Evolutionary conservation across 352 stramenopile genomes (phyloP).

Genomic region (Blastocystis sp.): DNA sequence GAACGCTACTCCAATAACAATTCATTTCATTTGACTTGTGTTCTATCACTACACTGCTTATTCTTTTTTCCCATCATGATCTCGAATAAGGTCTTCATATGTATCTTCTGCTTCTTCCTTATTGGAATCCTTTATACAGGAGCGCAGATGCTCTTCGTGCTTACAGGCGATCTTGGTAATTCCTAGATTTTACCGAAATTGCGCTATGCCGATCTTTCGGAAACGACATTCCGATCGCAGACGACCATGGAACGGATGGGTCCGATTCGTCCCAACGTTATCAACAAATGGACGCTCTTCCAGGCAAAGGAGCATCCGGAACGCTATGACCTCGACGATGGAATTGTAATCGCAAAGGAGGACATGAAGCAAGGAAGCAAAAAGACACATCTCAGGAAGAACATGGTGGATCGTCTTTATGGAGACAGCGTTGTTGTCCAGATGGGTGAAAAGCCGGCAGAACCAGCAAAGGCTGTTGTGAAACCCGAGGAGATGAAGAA

Average conservation of each 20-base stretch:
- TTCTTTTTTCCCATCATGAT: slow-evolving; percentile 28
- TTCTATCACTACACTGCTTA: too few relatives aligned
- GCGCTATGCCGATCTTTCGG: neutral
- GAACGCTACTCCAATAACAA: too few relatives aligned
- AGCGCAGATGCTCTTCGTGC: slow-evolving; percentile 43
- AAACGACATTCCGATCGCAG: neutral
- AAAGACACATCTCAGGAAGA: slow-evolving; percentile 1
- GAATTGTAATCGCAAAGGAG: slow-evolving; percentile 15
- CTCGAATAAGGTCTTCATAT: slow-evolving; percentile 48
- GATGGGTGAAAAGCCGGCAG: neutral
- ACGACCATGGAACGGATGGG: slow-evolving; percentile 49
- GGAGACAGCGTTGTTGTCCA: slow-evolving; percentile 27
- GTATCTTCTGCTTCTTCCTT: slow-evolving; percentile 50
- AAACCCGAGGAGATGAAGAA: neutral
- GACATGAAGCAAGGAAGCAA: neutral
- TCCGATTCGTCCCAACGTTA: slow-evolving; percentile 51
- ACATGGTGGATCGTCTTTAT: neutral
- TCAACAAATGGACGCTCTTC: slow-evolving; percentile 29
- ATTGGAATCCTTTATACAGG: slow-evolving; percentile 45
- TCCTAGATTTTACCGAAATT: slow-evolving; percentile 44
- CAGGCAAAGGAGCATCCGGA: slow-evolving; percentile 37
- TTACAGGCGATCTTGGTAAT: neutral
- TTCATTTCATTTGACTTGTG: too few relatives aligned
- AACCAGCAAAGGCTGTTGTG: neutral
- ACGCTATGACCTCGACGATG: slow-evolving; percentile 44